phyloP scores from a whole-genome alignment of 768 basidiomycete species.

The Lactifluus subvellereus region DNA sequence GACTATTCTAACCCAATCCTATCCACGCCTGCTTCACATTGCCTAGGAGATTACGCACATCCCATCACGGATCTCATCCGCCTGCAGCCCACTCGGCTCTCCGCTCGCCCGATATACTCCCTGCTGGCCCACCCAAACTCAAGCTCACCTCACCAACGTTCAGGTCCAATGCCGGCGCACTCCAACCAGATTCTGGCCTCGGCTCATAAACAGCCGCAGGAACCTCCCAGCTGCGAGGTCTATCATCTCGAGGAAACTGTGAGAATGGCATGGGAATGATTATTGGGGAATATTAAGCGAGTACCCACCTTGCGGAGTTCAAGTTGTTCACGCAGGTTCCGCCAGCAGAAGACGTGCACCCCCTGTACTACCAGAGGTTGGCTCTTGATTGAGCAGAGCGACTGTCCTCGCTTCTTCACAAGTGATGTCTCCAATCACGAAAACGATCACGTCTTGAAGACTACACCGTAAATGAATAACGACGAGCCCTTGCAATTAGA shows the following conservation, averaged over 20 bases:
- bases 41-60: constrained; percentile 82
- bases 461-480: constrained; percentile 37
- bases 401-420: constrained; percentile 91
- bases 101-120: constrained; percentile 78
- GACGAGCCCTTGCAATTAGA: neutral
- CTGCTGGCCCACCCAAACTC: constrained; percentile 81
- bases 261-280: neutral
- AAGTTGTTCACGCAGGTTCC: constrained; percentile 96
- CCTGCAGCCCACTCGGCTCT: constrained; percentile 62
- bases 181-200: constrained; percentile 66
- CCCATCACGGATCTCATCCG: constrained; percentile 86
- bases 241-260: constrained; percentile 86
- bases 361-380: constrained; percentile 47
- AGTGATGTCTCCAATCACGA: constrained; percentile 94
- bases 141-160: constrained; percentile 91
- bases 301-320: constrained; percentile 65
- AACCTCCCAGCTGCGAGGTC: constrained; percentile 60
- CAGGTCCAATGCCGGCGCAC: constrained; percentile 77
- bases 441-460: constrained; percentile 93
- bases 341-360: constrained; percentile 79
- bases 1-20: constrained; percentile 41
- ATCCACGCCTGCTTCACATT: constrained; percentile 87
- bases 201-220: constrained; percentile 65
- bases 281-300: neutral
- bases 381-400: constrained; percentile 81